A percentile compares a stretch with the other conserved stretches of the same genome.
Conservation (phyloP, 805 yeast genomes). For the Candida koratica region DNA sequence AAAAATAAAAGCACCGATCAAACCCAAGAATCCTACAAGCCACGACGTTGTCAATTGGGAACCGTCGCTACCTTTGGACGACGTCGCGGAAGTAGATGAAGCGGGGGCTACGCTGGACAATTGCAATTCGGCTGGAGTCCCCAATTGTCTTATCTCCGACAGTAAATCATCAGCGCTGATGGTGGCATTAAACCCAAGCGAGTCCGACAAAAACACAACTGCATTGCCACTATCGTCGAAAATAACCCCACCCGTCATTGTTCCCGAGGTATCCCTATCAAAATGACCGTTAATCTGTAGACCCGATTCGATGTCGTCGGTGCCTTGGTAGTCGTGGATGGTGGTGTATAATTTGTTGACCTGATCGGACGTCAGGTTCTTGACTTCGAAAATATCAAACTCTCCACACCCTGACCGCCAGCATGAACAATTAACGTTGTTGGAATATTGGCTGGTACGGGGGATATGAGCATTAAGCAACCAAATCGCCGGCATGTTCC, state of each 20-base stretch:
- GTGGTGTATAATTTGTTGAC: conserved; percentile 55
- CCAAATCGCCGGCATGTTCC: conserved; percentile 97
- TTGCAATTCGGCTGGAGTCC: conserved; percentile 24
- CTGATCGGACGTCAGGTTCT: conserved; percentile 38
- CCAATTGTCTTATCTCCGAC: conserved; percentile 42
- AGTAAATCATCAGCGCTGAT: conserved; percentile 43
- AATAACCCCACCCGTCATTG: conserved; percentile 70
- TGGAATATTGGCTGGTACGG: conserved; percentile 93
- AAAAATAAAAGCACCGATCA: not conserved
- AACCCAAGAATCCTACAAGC: conserved; percentile 6
- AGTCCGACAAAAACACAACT: conserved; percentile 56
- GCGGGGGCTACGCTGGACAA: conserved; percentile 20
- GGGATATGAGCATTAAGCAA: conserved; percentile 92
- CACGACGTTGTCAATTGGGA: conserved; percentile 4
- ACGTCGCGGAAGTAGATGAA: conserved; percentile 1
- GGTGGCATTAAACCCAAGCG: conserved; percentile 45
- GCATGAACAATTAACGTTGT: conserved; percentile 78
- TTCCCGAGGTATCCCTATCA: conserved; percentile 45
- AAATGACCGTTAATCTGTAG: conserved; percentile 54
- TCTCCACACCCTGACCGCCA: conserved; percentile 97
- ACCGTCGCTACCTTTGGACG: conserved; percentile 21
- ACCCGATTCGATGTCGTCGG: conserved; percentile 59
- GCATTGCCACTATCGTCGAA: conserved; percentile 61
- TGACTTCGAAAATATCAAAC: conserved; percentile 82
- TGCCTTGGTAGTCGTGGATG: conserved; percentile 73